These are phyloP conservation scores for Tulasnella sp. DNA, from an alignment of 768 basidiomycete genomes.

Conservation along the genomic window DNA sequence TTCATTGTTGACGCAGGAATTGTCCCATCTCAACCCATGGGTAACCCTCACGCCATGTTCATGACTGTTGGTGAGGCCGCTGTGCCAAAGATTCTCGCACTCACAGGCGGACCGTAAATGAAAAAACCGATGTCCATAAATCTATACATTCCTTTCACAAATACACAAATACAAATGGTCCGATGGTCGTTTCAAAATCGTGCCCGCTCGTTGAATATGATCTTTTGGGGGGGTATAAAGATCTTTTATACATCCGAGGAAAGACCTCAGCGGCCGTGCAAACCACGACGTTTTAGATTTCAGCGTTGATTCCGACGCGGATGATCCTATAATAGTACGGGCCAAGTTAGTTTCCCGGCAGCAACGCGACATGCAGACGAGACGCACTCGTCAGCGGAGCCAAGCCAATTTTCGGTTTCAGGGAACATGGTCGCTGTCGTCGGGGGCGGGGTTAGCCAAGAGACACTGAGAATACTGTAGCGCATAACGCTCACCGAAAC, in stretches of 20 bases:
- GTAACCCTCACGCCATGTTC: conserved; percentile 49
- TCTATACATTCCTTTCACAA: background rate
- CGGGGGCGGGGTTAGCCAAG: background rate
- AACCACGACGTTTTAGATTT: conserved; percentile 33
- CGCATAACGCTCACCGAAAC: conserved; percentile 39
- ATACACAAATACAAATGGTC: background rate
- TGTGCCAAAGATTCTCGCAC: conserved; percentile 48
- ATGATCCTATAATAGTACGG: conserved; percentile 34
- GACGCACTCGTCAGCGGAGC: conserved; percentile 49
- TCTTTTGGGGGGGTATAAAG: background rate
- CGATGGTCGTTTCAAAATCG: background rate
- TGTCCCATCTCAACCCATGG: conserved; percentile 38
- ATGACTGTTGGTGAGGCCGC: conserved; percentile 56
- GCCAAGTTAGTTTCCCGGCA: background rate
- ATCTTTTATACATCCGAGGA: background rate
- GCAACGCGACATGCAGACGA: background rate
- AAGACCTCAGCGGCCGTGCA: background rate
- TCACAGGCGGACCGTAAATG: conserved; percentile 43
- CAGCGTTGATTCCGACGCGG: conserved; percentile 50
- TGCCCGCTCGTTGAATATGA: background rate
- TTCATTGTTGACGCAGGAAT: conserved; percentile 50
- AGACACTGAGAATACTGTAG: conserved; percentile 2
- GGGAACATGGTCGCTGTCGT: conserved; percentile 50
- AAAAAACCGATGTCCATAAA: background rate
- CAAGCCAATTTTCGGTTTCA: conserved; percentile 51